Conservation (phyloP, 257 asterid species). For the Scutellaria baicalensis region DNA sequence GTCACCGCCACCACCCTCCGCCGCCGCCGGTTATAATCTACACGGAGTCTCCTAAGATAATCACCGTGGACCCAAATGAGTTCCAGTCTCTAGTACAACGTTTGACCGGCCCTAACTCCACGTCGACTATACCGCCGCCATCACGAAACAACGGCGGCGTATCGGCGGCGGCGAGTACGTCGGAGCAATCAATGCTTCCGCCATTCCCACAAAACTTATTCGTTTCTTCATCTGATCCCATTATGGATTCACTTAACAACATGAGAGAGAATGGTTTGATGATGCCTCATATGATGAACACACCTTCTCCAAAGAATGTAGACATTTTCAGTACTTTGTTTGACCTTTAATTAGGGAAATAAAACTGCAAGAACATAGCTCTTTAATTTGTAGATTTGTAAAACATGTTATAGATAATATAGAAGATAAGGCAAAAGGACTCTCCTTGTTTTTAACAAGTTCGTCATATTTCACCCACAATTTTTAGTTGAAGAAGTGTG, state of each 20-base stretch:
- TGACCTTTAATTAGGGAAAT: constrained; percentile 23
- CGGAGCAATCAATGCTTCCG: constrained; percentile 38
- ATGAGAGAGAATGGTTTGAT: constrained; percentile 26
- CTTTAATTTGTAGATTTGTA: too few relatives aligned
- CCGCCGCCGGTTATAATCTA: constrained; percentile 84
- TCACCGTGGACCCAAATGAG: constrained; percentile 77
- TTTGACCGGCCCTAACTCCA: constrained; percentile 51
- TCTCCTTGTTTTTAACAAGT: background rate
- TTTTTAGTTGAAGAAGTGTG: background rate
- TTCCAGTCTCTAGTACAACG: constrained; percentile 90
- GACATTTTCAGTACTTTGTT: constrained; percentile 53
- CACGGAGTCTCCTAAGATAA: constrained; percentile 72
- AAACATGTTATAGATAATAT: background rate
- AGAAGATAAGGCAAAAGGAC: background rate
- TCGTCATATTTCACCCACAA: background rate
- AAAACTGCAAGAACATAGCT: too few relatives aligned
- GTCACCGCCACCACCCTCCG: constrained; percentile 18
- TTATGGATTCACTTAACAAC: constrained; percentile 33
- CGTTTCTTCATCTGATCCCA: constrained; percentile 41
- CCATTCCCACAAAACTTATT: constrained; percentile 51
- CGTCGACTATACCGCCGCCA: background rate
- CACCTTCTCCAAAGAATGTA: constrained; percentile 48
- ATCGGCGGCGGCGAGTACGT: constrained; percentile 45
- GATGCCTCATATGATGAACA: constrained; percentile 30
- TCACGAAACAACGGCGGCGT: constrained; percentile 19